Evolutionary conservation across 805 yeast species (phyloP).

Genomic region (Wickerhamiella domercqiae): DNA sequence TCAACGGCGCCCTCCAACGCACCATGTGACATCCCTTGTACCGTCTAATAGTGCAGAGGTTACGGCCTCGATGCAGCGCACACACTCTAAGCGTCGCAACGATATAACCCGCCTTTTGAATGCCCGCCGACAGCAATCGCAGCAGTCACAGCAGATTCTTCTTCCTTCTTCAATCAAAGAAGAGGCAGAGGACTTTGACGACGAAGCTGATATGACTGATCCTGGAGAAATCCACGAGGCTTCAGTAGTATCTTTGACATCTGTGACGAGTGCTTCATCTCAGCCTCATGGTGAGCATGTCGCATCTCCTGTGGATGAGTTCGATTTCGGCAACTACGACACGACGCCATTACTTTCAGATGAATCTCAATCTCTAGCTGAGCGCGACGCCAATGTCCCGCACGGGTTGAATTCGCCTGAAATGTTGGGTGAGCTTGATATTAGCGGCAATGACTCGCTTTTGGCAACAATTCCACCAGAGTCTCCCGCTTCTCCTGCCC

Average conservation of each 20-base stretch:
- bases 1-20: constrained; percentile 20
- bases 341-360: background rate
- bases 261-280: background rate
- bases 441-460: constrained; percentile 2
- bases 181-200: constrained; percentile 3
- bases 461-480: background rate
- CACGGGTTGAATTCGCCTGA: no score
- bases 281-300: background rate
- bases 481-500: no score
- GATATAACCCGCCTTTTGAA: constrained; percentile 14
- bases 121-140: constrained; percentile 8
- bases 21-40: constrained; percentile 5
- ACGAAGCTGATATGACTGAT: constrained; percentile 2
- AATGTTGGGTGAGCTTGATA: constrained; percentile 3
- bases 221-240: background rate
- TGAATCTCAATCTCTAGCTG: background rate
- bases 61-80: constrained; percentile 12
- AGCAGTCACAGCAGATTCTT: constrained; percentile 2
- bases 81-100: constrained; percentile 16
- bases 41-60: constrained; percentile 7
- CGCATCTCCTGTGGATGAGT: background rate
- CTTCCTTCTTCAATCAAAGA: constrained; percentile 4
- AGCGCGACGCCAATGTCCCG: background rate
- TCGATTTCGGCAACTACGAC: background rate
- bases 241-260: background rate